phyloP scores from a whole-genome alignment of 1,284 basidiomycete species.

The Lentinus polychrous region DNA sequence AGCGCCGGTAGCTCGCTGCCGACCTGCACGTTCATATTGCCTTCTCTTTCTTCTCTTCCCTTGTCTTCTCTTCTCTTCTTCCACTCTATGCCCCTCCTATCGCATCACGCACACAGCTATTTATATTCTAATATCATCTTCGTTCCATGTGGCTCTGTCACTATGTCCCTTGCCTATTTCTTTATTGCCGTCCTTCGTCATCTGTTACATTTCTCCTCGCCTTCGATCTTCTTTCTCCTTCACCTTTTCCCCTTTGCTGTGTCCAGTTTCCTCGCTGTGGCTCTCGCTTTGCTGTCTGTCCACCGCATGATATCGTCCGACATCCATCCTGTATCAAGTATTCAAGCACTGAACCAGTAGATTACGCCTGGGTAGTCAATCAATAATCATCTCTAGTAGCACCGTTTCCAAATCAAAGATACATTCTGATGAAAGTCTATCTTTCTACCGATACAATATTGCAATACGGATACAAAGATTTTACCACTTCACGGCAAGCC shows the following conservation, averaged over 20 bases:
- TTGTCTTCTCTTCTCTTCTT: neutral
- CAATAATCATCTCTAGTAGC: too few relatives aligned
- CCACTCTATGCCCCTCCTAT: neutral
- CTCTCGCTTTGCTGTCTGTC: constrained; percentile 1
- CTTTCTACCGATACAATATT: constrained; percentile 2
- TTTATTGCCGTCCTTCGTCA: too few relatives aligned
- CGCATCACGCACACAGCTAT: neutral
- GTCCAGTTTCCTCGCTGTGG: too few relatives aligned
- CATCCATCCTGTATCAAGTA: neutral
- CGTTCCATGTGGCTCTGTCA: constrained; percentile 5
- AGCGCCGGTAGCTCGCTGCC: neutral
- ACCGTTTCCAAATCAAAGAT: neutral
- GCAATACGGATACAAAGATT: neutral
- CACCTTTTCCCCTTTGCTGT: too few relatives aligned
- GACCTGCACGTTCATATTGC: too few relatives aligned
- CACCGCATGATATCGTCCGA: constrained; percentile 3
- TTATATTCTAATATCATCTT: constrained; percentile 6
- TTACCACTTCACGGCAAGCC: constrained; percentile 32
- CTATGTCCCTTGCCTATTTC: neutral
- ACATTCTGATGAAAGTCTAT: neutral
- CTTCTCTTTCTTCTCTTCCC: neutral
- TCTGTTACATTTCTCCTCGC: too few relatives aligned
- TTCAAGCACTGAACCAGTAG: neutral
- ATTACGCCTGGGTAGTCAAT: neutral
- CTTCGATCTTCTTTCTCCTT: constrained; percentile 3